Evolutionary conservation across 2,329 filamentous ascomycete species (phyloP), one percentile per base, ranked within the genome.

Genomic region (Arachnomyces sp.): DNA sequence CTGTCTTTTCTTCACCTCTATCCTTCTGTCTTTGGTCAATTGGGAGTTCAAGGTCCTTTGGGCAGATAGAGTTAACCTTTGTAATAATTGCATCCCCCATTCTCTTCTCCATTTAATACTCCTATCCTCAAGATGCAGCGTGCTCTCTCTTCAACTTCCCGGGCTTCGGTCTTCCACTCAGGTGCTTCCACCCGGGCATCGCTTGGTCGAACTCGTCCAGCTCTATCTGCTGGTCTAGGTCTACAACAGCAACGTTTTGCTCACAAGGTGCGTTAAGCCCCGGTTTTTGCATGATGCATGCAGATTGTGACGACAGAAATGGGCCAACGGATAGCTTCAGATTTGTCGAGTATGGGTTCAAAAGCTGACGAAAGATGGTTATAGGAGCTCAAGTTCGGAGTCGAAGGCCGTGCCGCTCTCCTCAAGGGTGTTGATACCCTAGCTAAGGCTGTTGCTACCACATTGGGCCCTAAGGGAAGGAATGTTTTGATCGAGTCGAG

Each of bases 401-500:
- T 96, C 50, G 92, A 98, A 66, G 92, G 74, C 56, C 83, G 92
- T 63, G 88, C 89, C 58, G 66, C 87, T 54, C 81, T 98, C 49
- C 78, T 98, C 52, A 81, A 82, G 60, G 92, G 92, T 78, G 89
- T 96, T 51, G 92, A 98, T 67, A 96, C 92, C 54, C 81, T 98
- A 50, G 89, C 92, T 58, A 94, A 82, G 73, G 92, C 92, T 49
- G 92, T 98, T 49, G 84, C 90, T 50, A 94, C 90, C 48, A 98
- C 92, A 50, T 79, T 98, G 47, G 92, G 92, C 53, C 92, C 92
- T 58, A 98, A 98, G 78, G 92, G 92, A 67, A 82, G 92, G 64
- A 98, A 96, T 72, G 92, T 98, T 53, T 68, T 98, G 61, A 98
- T 98, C 55, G 92, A 98, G 76, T 95, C 90, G 49, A 87, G 86